These are phyloP conservation scores for Macaranga tanarius DNA, from an alignment of 441 rosid species.

Conservation along the genomic window DNA sequence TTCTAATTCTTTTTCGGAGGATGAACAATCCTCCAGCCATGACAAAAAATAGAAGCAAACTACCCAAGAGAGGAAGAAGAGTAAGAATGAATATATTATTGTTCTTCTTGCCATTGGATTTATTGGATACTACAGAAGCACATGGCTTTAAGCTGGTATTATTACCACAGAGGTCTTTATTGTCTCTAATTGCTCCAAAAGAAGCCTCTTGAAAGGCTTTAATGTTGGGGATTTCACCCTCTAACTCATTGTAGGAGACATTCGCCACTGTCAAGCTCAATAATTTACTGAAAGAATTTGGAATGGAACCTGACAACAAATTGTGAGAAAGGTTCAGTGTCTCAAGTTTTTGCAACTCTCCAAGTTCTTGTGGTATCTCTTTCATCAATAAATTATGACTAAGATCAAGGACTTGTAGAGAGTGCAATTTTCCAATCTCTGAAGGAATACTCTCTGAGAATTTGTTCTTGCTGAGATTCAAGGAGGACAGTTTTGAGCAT, in stretches of 20 bases:
- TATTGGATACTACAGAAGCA: neutral
- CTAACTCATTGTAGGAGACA: constrained; percentile 4
- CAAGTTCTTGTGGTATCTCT: neutral
- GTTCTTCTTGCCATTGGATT: too few species aligned
- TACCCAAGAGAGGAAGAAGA: neutral
- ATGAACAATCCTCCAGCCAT: neutral
- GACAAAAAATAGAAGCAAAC: neutral
- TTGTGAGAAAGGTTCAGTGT: constrained; percentile 6
- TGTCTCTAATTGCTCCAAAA: constrained; percentile 1
- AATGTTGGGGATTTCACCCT: neutral
- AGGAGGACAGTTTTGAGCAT: neutral
- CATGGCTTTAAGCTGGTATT: constrained; percentile 2
- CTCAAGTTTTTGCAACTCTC: neutral
- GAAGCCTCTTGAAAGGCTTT: constrained; percentile 7
- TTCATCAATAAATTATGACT: neutral
- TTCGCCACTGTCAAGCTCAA: neutral
- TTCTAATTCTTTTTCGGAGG: neutral
- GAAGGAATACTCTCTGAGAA: constrained; percentile 4
- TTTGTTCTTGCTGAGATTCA: constrained; percentile 11
- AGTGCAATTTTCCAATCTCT: neutral
- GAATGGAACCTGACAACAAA: constrained; percentile 17
- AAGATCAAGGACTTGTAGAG: neutral
- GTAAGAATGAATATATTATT: neutral
- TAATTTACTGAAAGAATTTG: neutral
- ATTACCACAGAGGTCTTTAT: constrained; percentile 3